Evolutionary conservation across 371 early-diverging fungal species (phyloP).

Genomic region (Circinella minor): DNA sequence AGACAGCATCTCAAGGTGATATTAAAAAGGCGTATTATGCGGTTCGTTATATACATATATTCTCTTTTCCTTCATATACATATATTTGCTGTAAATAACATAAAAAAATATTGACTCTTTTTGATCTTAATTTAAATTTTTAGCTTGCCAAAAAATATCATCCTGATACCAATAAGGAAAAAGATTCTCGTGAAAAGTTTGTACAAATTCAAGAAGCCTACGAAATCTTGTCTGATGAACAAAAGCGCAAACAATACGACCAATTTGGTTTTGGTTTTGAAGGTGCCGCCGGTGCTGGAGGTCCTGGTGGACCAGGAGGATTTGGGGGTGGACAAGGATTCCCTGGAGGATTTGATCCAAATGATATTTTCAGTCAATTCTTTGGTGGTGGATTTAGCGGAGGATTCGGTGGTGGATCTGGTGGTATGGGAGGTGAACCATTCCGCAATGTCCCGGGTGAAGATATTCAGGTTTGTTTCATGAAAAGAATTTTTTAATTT

Average conservation of each 20-base stretch:
- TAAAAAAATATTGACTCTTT: not conserved
- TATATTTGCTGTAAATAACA: not conserved
- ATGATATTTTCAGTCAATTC: slow-evolving; percentile 74
- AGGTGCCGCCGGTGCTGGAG: slow-evolving; percentile 39
- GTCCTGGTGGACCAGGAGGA: slow-evolving; percentile 62
- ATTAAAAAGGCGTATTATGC: slow-evolving; percentile 96
- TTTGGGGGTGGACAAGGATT: slow-evolving; percentile 66
- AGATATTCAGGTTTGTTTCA: slow-evolving; percentile 47
- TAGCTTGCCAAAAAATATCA: slow-evolving; percentile 94
- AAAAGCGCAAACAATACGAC: slow-evolving; percentile 90
- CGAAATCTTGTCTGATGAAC: slow-evolving; percentile 90
- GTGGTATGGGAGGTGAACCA: slow-evolving; percentile 39
- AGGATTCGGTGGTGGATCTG: slow-evolving; percentile 43
- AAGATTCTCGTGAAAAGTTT: slow-evolving; percentile 92
- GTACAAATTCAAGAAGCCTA: slow-evolving; percentile 96
- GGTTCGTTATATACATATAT: slow-evolving; percentile 38
- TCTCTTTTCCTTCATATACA: not conserved
- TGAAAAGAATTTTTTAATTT: not conserved
- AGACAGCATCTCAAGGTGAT: slow-evolving; percentile 77
- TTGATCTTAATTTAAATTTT: too few species aligned
- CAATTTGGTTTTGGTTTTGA: slow-evolving; percentile 81
- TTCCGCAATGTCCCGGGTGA: slow-evolving; percentile 40
- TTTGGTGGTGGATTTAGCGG: slow-evolving; percentile 64
- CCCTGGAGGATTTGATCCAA: slow-evolving; percentile 65
- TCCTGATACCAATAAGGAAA: slow-evolving; percentile 94